A percentile compares a stretch with the other conserved stretches of the same genome.
These are phyloP conservation scores for Brassica incana DNA, from an alignment of 345 rosid species.

Conservation along the genomic window DNA sequence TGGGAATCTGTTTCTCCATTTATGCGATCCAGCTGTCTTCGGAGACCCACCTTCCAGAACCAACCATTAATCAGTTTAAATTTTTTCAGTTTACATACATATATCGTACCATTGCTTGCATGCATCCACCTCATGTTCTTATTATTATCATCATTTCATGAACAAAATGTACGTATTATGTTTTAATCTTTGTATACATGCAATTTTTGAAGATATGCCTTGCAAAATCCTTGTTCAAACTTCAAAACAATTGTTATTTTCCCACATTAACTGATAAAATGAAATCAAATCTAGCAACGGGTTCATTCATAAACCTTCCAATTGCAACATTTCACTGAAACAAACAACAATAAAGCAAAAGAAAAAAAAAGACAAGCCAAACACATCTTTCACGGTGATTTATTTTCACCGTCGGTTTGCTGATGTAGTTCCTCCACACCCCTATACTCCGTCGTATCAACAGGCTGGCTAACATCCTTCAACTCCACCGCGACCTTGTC, in stretches of 20 bases:
- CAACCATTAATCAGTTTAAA: neutral
- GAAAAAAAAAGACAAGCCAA: neutral
- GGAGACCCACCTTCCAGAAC: neutral
- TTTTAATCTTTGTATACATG: neutral
- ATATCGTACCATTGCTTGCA: slow-evolving; percentile 3
- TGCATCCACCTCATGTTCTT: neutral
- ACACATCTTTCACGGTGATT: slow-evolving; percentile 19
- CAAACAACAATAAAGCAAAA: neutral
- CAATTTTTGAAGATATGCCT: neutral
- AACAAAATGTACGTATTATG: neutral
- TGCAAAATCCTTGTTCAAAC: neutral
- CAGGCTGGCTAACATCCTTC: slow-evolving; percentile 42
- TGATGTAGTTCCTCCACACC: slow-evolving; percentile 45
- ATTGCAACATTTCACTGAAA: slow-evolving; percentile 2
- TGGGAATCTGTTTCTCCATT: slow-evolving; percentile 24
- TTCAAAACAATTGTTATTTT: neutral
- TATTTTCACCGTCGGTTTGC: slow-evolving; percentile 33
- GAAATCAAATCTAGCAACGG: neutral
- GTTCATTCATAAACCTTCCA: slow-evolving; percentile 16
- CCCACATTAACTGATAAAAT: too few relatives aligned
- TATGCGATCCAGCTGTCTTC: slow-evolving; percentile 31
- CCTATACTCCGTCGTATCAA: slow-evolving; percentile 53
- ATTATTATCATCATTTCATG: neutral
- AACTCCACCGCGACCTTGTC: slow-evolving; percentile 45
- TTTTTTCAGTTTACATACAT: neutral